A percentile compares a stretch with the other conserved stretches of the same genome.
Conservation (phyloP, 1,284 basidiomycete species). For the Phylloboletellus chloephorus region DNA sequence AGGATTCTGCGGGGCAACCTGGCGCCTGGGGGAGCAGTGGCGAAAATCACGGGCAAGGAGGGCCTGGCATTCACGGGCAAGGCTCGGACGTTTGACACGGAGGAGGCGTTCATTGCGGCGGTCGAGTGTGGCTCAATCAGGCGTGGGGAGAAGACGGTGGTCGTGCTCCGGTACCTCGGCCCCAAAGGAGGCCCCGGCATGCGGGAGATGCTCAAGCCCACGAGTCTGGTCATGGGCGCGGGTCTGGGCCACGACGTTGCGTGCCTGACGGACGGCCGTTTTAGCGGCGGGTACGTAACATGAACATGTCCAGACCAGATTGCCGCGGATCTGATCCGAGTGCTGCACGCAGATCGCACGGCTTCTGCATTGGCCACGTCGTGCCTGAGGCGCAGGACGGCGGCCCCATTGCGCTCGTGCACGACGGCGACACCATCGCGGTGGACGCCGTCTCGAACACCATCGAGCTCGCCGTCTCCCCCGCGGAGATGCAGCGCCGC, state of each 20-base stretch:
- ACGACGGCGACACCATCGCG: slow-evolving; percentile 82
- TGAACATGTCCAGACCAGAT: slow-evolving; percentile 3
- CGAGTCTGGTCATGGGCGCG: slow-evolving; percentile 87
- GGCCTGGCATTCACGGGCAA: slow-evolving; percentile 80
- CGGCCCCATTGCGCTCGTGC: slow-evolving; percentile 85
- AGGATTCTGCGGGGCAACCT: slow-evolving; percentile 83
- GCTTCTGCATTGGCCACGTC: slow-evolving; percentile 90
- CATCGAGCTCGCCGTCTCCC: slow-evolving; percentile 67
- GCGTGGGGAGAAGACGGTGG: slow-evolving; percentile 87
- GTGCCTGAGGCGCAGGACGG: slow-evolving; percentile 87
- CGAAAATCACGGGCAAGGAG: slow-evolving; percentile 93
- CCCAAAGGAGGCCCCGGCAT: slow-evolving; percentile 90
- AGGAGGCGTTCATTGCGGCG: slow-evolving; percentile 76
- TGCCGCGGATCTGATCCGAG: slow-evolving; percentile 14
- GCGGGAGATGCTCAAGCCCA: slow-evolving; percentile 94
- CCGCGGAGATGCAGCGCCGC: slow-evolving; percentile 67
- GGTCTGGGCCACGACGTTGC: slow-evolving; percentile 89
- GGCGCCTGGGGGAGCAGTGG: slow-evolving; percentile 90
- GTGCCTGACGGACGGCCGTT: slow-evolving; percentile 89
- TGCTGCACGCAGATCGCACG: slow-evolving; percentile 58
- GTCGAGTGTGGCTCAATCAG: slow-evolving; percentile 78
- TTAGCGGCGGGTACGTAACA: slow-evolving; percentile 78
- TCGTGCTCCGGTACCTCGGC: slow-evolving; percentile 83
- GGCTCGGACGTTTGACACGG: slow-evolving; percentile 79
- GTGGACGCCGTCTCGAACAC: slow-evolving; percentile 84